Base-by-base conservation (phyloP, 345 rosid species). In the Eucalyptus dawsonii region DNA sequence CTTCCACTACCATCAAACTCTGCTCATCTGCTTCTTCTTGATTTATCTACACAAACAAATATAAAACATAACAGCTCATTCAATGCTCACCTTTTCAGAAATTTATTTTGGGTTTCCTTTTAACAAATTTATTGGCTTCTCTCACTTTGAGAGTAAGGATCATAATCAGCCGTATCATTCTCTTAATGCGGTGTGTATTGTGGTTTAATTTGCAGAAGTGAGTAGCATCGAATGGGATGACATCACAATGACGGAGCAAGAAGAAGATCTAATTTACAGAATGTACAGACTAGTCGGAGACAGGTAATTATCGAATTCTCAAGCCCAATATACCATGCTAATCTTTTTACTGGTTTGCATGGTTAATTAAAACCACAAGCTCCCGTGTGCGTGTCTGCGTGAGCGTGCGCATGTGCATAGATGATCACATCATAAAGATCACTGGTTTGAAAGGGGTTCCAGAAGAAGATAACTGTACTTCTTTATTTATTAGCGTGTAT, bases 211-310 rank as follows among this genome's bases (percentile, higher is more conserved):
- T 69, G 90, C 93, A 93, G 96, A 94, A 89, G 95, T 92, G 80
- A 91, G 93, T 76, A 93, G 94, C 90, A 72, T 88, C 25, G 92
- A 92, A 90, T 92, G 96, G 95, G 93, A 92, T 87, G 89, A 72
- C 56, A 91, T 91, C 86, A 80, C 88, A 49, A 90, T 94, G 95
- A 92, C 93, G 4, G 90, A 92, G 80, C 95, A 94, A 91, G 94
- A 94, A 90, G 94, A 94, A 80, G 96, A 94, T 88, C 93, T 94
- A 88, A 92, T 94, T 27, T 89, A 80, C 91, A 89, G 95, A 87
- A 94, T 93, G 93, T 90, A 92, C 89, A 92, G 91, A 88, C 93
- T 94, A 49, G 92, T 94, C 14, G 96, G 96, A 86, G 93, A 92
- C 91, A 93, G 96, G 96, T 94, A 62, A 49, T 34, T 7, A 45